Conservation (phyloP, 1,284 basidiomycete species). For the Hymenochaete sp. region DNA sequence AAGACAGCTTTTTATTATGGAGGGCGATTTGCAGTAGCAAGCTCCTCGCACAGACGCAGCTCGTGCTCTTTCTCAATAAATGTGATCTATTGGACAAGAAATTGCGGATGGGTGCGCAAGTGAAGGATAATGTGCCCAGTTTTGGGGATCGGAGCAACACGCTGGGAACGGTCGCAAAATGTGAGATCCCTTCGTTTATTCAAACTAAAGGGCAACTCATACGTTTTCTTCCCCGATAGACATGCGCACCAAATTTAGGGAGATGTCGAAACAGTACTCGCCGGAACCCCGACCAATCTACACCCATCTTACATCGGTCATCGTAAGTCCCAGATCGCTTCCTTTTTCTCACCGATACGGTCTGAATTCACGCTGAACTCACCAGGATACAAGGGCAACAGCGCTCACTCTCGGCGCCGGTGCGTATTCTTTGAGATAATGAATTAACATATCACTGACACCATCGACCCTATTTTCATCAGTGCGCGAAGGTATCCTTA, state of each 20-base stretch:
- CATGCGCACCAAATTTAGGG: slow-evolving; percentile 65
- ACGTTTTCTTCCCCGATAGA: slow-evolving; percentile 33
- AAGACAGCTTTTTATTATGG: slow-evolving; percentile 75
- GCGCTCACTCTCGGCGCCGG: slow-evolving; percentile 56
- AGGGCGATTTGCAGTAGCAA: slow-evolving; percentile 69
- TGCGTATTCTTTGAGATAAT: slow-evolving; percentile 27
- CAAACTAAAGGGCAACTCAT: not conserved
- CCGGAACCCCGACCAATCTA: slow-evolving; percentile 62
- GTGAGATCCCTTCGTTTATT: slow-evolving; percentile 28
- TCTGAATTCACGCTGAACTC: slow-evolving; percentile 6
- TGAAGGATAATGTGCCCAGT: slow-evolving; percentile 63
- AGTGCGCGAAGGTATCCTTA: slow-evolving; percentile 46
- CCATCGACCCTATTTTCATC: not conserved
- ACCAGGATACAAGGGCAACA: slow-evolving; percentile 58
- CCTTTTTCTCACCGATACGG: slow-evolving; percentile 1
- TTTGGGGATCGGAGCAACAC: slow-evolving; percentile 64
- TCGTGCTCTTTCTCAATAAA: slow-evolving; percentile 74
- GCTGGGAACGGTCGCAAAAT: slow-evolving; percentile 62
- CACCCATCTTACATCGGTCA: slow-evolving; percentile 65
- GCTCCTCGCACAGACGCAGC: slow-evolving; percentile 60
- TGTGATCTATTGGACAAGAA: slow-evolving; percentile 67
- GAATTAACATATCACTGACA: not conserved
- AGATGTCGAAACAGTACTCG: slow-evolving; percentile 70
- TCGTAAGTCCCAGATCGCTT: slow-evolving; percentile 38
- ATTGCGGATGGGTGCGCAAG: slow-evolving; percentile 47